Conservation (phyloP, 106 monocot genomes). For the Alisma plantagoaquatica region DNA sequence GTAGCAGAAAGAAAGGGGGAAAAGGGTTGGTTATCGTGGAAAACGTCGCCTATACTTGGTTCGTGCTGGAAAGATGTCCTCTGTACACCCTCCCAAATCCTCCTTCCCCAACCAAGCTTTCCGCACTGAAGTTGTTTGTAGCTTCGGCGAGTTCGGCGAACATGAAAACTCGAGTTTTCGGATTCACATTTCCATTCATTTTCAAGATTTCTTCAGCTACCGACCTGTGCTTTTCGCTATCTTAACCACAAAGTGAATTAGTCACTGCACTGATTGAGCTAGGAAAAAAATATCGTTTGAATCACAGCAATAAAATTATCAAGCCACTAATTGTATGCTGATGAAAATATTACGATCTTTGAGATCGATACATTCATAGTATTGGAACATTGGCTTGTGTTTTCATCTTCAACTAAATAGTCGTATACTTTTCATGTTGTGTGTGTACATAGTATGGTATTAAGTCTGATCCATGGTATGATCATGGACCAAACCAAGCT, state of each 20-base stretch:
- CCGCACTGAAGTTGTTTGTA: slow-evolving; percentile 31
- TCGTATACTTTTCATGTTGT: no score
- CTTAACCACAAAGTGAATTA: slow-evolving; percentile 18
- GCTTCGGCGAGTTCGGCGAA: slow-evolving; percentile 33
- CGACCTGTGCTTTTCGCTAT: slow-evolving; percentile 18
- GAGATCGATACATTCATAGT: no score
- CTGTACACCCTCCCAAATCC: slow-evolving; percentile 54
- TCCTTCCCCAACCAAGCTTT: slow-evolving; percentile 35
- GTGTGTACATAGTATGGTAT: no score
- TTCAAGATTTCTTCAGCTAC: slow-evolving; percentile 31
- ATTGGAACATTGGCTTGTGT: background rate
- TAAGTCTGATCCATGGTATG: no score
- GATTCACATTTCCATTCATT: slow-evolving; percentile 27
- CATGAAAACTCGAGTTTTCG: slow-evolving; percentile 23
- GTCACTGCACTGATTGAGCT: no score
- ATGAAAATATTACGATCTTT: no score
- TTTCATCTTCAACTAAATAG: background rate
- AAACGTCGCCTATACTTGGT: no score
- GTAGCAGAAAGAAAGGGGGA: background rate
- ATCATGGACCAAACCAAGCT: no score
- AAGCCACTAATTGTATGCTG: background rate
- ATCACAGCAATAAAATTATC: background rate
- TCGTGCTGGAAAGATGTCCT: slow-evolving; percentile 16
- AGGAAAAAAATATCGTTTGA: no score
- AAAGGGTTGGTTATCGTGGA: background rate